Evolutionary conservation across 495 filamentous ascomycete genomes (phyloP).

Genomic region (Aspergillus heteromorphus): DNA sequence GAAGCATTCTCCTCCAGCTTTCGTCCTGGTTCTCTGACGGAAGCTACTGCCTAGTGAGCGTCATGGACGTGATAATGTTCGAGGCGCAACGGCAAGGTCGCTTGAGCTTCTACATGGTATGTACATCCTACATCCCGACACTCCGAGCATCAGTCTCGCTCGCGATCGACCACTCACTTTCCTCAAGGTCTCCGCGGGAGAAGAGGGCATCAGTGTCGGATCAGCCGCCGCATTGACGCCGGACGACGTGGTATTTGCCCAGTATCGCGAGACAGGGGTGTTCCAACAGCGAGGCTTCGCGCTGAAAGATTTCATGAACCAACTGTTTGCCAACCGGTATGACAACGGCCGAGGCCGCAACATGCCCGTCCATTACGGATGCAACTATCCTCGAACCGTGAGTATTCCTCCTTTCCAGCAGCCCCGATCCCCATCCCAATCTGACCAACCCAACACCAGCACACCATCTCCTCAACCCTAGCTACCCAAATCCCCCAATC

Average conservation of each 20-base stretch:
- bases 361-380: slow-evolving; percentile 97
- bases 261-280: slow-evolving; percentile 91
- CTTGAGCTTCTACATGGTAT: slow-evolving; percentile 92
- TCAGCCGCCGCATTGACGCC: slow-evolving; percentile 73
- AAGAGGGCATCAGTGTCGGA: slow-evolving; percentile 89
- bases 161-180: not conserved
- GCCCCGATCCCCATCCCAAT: not conserved
- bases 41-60: slow-evolving; percentile 60
- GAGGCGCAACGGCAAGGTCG: slow-evolving; percentile 78
- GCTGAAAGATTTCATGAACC: slow-evolving; percentile 85
- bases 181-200: slow-evolving; percentile 76
- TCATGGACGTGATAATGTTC: slow-evolving; percentile 94
- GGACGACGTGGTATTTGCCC: slow-evolving; percentile 88
- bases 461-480: slow-evolving; percentile 88
- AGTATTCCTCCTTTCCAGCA: slow-evolving; percentile 18
- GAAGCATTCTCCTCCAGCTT: not conserved
- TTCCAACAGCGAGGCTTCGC: slow-evolving; percentile 87
- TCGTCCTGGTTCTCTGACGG: slow-evolving; percentile 13
- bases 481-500: slow-evolving; percentile 97
- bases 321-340: slow-evolving; percentile 84
- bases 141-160: not conserved
- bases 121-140: not conserved
- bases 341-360: slow-evolving; percentile 82
- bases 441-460: slow-evolving; percentile 41
- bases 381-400: slow-evolving; percentile 74